Evolutionary conservation across 257 asterid species (phyloP).

Genomic region (Primulina tabacum): DNA sequence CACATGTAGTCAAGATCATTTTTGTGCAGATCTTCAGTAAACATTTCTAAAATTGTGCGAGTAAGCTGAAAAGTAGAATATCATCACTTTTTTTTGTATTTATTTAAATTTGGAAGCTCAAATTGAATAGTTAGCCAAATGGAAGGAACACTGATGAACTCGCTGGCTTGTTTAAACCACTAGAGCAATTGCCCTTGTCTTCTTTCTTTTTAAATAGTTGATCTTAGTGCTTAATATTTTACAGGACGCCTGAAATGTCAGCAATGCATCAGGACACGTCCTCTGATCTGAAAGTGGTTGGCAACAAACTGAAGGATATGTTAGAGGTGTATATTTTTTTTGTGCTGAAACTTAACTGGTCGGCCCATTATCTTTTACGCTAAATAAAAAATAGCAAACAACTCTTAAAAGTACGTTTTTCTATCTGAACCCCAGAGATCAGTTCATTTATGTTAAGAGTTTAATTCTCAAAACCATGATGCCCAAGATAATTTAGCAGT

Average conservation of each 20-base stretch:
- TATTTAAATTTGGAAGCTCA: too few relatives aligned
- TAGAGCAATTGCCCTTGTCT: neutral
- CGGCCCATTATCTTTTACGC: neutral
- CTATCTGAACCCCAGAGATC: neutral
- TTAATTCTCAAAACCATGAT: neutral
- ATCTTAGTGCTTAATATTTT: constrained; percentile 1
- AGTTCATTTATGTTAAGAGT: neutral
- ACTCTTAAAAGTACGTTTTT: neutral
- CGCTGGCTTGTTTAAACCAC: neutral
- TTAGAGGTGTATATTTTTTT: constrained; percentile 50
- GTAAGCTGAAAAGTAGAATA: too few relatives aligned
- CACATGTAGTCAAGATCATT: neutral
- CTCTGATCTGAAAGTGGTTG: constrained; percentile 66
- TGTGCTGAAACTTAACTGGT: neutral
- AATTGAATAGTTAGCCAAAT: too few relatives aligned
- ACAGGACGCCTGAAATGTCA: constrained; percentile 92
- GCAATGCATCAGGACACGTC: constrained; percentile 90
- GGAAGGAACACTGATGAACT: too few relatives aligned
- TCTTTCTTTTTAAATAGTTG: neutral
- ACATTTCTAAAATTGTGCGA: neutral
- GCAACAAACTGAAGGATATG: constrained; percentile 51
- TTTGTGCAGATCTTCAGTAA: too few relatives aligned
- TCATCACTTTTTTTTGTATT: too few relatives aligned
- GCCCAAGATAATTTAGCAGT: neutral
- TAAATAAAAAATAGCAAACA: neutral